A percentile compares a stretch with the other conserved stretches of the same genome.
phyloP scores from a whole-genome alignment of 2,329 filamentous ascomycete species.

The Pseudocercospora musae region DNA sequence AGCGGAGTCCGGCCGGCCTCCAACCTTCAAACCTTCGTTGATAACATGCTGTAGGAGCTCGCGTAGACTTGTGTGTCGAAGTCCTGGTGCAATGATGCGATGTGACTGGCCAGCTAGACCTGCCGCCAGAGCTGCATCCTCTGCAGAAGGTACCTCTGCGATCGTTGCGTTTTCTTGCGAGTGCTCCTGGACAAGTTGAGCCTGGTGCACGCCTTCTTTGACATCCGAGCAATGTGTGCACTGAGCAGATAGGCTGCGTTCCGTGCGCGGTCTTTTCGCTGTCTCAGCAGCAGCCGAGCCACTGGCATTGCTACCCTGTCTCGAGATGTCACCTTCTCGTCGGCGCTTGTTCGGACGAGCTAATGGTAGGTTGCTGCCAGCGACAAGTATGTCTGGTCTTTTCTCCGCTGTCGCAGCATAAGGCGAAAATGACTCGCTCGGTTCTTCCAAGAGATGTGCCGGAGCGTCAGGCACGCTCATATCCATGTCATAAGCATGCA shows the following conservation, averaged over 20 bases:
- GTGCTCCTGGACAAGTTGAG: slow-evolving; percentile 25
- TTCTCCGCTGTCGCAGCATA: slow-evolving; percentile 29
- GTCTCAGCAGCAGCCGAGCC: slow-evolving; percentile 1
- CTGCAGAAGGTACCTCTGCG: slow-evolving; percentile 10
- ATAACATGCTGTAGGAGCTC: slow-evolving; percentile 52
- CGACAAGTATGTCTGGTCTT: slow-evolving; percentile 44
- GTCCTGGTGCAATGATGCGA: slow-evolving; percentile 44
- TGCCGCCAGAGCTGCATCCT: slow-evolving; percentile 15
- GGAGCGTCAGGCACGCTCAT: slow-evolving; percentile 68
- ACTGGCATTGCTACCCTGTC: slow-evolving; percentile 28
- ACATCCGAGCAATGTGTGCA: slow-evolving; percentile 22
- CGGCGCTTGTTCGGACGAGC: slow-evolving; percentile 44
- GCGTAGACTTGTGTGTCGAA: slow-evolving; percentile 47
- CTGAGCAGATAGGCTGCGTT: slow-evolving; percentile 5
- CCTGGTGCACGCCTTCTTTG: slow-evolving; percentile 30
- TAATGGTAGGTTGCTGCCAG: slow-evolving; percentile 41
- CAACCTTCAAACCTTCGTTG: slow-evolving; percentile 52
- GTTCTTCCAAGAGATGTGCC: slow-evolving; percentile 33
- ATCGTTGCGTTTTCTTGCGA: slow-evolving; percentile 9
- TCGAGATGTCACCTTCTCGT: slow-evolving; percentile 32
- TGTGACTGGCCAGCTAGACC: slow-evolving; percentile 3
- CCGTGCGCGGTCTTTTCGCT: slow-evolving; percentile 20
- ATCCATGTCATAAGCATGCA: slow-evolving; percentile 71
- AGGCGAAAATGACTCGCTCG: slow-evolving; percentile 27
- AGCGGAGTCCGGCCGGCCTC: slow-evolving; percentile 52